Conservation (phyloP, 2,329 filamentous ascomycete species). For the Pseudogymnoascus sp. region DNA sequence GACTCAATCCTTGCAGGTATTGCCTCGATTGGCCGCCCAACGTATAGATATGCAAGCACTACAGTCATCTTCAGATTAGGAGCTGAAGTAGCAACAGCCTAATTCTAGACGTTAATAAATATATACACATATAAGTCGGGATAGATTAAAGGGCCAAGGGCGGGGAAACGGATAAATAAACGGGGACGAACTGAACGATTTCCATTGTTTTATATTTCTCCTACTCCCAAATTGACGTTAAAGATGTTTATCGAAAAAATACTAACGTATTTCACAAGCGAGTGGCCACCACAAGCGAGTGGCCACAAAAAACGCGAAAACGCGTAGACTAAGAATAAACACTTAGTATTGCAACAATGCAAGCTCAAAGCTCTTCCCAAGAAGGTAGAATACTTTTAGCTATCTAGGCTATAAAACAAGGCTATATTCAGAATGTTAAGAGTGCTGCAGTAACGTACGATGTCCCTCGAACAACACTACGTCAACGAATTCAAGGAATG, state of each 20-base stretch:
- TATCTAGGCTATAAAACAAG: too few relatives aligned
- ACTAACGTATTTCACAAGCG: too few relatives aligned
- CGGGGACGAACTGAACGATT: not conserved
- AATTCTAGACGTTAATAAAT: not conserved
- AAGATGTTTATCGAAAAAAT: not conserved
- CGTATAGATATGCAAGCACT: not conserved
- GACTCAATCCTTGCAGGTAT: not conserved
- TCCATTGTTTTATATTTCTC: not conserved
- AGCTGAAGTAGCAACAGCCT: not conserved
- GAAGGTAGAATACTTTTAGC: too few relatives aligned
- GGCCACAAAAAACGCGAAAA: too few relatives aligned
- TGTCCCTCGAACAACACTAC: too few relatives aligned
- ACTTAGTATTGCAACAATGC: too few relatives aligned
- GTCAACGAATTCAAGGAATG: too few relatives aligned
- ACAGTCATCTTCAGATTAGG: not conserved
- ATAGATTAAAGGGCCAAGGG: not conserved
- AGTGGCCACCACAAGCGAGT: too few relatives aligned
- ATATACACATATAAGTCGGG: not conserved
- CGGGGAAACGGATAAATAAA: not conserved
- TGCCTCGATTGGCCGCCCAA: not conserved
- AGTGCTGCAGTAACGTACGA: too few relatives aligned
- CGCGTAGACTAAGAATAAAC: too few relatives aligned
- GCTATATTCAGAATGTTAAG: too few relatives aligned
- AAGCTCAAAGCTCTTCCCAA: too few relatives aligned
- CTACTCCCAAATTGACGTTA: not conserved